phyloP scores from a whole-genome alignment of 2,329 filamentous ascomycete species.

The Chalaropsis ovoidea region DNA sequence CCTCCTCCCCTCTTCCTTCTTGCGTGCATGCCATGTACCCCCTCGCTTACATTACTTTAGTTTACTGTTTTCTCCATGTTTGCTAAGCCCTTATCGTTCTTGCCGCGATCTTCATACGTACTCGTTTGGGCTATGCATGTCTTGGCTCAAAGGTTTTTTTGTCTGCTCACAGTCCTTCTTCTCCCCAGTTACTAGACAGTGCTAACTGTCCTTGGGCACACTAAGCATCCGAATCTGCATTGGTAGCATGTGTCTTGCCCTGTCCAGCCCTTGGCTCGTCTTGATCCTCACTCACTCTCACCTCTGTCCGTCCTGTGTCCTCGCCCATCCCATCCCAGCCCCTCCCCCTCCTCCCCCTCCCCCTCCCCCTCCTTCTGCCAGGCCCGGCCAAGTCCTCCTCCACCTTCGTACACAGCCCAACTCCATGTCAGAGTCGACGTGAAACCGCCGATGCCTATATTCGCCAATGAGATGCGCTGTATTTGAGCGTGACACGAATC shows the following conservation, averaged over 20 bases:
- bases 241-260: background rate
- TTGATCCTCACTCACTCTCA: no score
- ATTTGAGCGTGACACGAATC: slow-evolving; percentile 3
- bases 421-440: background rate
- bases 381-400: background rate
- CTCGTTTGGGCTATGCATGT: slow-evolving; percentile 4
- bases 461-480: slow-evolving; percentile 6
- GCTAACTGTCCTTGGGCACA: background rate
- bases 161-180: background rate
- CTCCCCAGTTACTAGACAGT: background rate
- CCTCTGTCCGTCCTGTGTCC: no score
- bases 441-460: background rate
- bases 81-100: slow-evolving; percentile 6
- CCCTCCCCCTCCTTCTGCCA: background rate
- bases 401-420: background rate
- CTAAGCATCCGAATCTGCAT: background rate
- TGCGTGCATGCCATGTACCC: background rate
- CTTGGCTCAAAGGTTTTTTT: slow-evolving; percentile 8
- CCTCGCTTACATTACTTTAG: background rate
- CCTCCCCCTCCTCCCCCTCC: no score
- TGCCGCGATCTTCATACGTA: background rate
- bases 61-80: background rate
- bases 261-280: background rate
- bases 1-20: background rate
- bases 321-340: no score